Conservation (phyloP, 2,329 filamentous ascomycete genomes). For the Calonectria pauciramosa region DNA sequence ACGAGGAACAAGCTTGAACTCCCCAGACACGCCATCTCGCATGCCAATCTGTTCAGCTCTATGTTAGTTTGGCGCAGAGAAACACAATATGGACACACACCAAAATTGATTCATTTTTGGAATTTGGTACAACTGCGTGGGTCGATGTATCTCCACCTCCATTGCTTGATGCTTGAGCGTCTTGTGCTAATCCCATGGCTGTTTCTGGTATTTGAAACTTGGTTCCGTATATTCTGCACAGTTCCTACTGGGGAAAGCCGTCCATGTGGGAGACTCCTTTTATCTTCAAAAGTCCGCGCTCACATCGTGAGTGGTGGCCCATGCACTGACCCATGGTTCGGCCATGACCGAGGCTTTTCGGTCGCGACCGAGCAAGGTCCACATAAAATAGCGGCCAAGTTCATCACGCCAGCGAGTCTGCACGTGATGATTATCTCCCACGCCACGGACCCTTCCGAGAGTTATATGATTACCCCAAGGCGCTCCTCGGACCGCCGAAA, state of each 20-base stretch:
- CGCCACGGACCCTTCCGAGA: neutral
- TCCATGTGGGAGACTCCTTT: neutral
- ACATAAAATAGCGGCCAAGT: neutral
- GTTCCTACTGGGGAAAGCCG: neutral
- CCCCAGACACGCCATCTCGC: conserved; percentile 42
- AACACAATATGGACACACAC: conserved; percentile 12
- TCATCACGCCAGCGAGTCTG: neutral
- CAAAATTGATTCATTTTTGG: conserved; percentile 41
- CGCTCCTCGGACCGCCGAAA: neutral
- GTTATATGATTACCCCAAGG: neutral
- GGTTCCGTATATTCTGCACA: neutral
- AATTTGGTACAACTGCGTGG: conserved; percentile 41
- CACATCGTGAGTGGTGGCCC: neutral
- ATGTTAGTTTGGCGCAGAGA: neutral
- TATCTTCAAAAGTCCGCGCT: neutral
- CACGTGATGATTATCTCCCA: neutral
- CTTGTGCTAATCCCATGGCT: neutral
- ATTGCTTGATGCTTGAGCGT: neutral
- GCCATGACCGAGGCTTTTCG: neutral
- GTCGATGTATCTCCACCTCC: conserved; percentile 14
- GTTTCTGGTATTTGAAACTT: too few species aligned
- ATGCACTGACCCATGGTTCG: neutral
- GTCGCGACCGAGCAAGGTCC: neutral
- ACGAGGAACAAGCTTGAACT: conserved; percentile 41
- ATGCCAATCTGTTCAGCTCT: conserved; percentile 38